Evolutionary conservation across 2,329 filamentous ascomycete genomes (phyloP).

Genomic region (Cladosporium sp.): DNA sequence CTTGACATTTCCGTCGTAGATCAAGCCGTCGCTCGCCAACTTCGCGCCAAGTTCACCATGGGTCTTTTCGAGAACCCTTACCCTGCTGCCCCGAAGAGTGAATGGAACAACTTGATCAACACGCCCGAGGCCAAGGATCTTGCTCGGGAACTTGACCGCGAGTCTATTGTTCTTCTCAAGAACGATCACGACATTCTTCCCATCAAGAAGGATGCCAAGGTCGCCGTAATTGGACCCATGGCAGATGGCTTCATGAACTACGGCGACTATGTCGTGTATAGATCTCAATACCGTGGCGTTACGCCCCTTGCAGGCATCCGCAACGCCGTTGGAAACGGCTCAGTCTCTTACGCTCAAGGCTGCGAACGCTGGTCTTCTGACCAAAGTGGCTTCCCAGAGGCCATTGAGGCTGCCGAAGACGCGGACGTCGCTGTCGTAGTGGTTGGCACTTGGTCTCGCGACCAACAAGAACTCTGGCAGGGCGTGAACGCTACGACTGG

Average conservation of each 20-base stretch:
- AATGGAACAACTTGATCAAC: slow-evolving; percentile 26
- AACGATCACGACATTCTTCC: slow-evolving; percentile 51
- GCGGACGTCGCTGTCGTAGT: slow-evolving; percentile 70
- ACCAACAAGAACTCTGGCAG: slow-evolving; percentile 66
- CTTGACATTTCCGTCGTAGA: slow-evolving; percentile 58
- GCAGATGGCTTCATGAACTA: slow-evolving; percentile 57
- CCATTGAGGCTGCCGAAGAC: slow-evolving; percentile 58
- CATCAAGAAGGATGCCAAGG: slow-evolving; percentile 55
- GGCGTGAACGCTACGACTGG: slow-evolving; percentile 70
- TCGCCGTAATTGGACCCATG: slow-evolving; percentile 73
- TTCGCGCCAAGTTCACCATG: slow-evolving; percentile 63
- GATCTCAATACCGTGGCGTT: slow-evolving; percentile 29
- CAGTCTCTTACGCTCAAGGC: slow-evolving; percentile 62
- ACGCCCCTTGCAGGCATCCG: slow-evolving; percentile 36
- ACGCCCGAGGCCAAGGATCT: slow-evolving; percentile 28
- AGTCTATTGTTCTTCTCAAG: slow-evolving; percentile 49
- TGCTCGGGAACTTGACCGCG: slow-evolving; percentile 24
- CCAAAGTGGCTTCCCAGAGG: slow-evolving; percentile 62
- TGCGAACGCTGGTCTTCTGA: slow-evolving; percentile 70
- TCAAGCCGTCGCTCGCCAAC: slow-evolving; percentile 59
- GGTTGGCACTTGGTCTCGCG: slow-evolving; percentile 70
- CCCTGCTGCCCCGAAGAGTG: slow-evolving; percentile 21
- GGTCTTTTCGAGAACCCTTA: slow-evolving; percentile 70
- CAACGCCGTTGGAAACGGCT: slow-evolving; percentile 52
- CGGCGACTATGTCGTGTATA: slow-evolving; percentile 32